Evolutionary conservation across 805 yeast genomes (phyloP), one percentile per base, ranked within the genome.

Genomic region (Pichia membranifaciens): DNA sequence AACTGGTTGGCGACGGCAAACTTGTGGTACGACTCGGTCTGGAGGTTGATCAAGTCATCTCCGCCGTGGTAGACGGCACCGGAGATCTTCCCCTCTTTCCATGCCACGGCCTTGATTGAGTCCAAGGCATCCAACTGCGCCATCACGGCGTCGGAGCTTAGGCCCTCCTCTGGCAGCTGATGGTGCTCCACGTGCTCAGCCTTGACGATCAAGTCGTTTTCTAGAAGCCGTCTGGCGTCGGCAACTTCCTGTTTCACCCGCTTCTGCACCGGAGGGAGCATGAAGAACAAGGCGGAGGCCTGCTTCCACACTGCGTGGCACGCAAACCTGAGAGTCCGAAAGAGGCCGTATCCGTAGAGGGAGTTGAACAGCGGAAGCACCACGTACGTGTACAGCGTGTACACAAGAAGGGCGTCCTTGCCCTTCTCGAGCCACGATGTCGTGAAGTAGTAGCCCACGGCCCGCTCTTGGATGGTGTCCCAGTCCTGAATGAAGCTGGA

Each of bases 51-150:
- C 45, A 91, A 66, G 29, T 85, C 87, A n/a, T 74, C 70, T 13
- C 97, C 97, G 28, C 98, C 97, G 58, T 93, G 98, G 59, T 91
- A 91, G 10, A 91, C 97, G 0, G 97, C 98, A 5, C 99, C 99
- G 16, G 95, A 85, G 3, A 91, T 84, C 55, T 80, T 75, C 5
- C 99, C 99, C 37, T 73, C 71, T 60, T 82, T 75, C 96, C 97
- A 91, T 47, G 81, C 83, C 2, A 60, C 54, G 1, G 87, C 71
- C 54, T 85, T 87, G 54, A 89, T 58, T 0, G 59, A 50, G 33
- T 72, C 67, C 28, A 79, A 66, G 28, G 66, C 63, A 32, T 78
- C 75, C 49, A 93, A 66, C 49, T 81, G 79, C 0, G 57, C 57
- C 25, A 72, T 45, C 9, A 93, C 74, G 17, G 64, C 65, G 1